A percentile compares a stretch with the other conserved stretches of the same genome.
Conservation (phyloP, 768 basidiomycete species). For the Calocera viscosa region DNA sequence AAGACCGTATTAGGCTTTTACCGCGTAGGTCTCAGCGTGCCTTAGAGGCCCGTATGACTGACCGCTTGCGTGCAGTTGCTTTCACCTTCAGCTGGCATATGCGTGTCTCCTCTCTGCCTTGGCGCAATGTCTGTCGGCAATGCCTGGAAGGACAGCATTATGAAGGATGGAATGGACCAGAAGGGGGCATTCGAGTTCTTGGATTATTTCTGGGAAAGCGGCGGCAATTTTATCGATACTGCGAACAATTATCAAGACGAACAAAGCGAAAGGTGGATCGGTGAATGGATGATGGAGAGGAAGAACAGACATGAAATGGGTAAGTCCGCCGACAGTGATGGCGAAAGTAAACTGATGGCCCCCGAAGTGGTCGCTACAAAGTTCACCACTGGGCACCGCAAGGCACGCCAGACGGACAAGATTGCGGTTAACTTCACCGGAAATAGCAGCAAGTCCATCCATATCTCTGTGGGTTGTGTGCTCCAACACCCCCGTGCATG, state of each 20-base stretch:
- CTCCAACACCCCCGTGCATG: neutral
- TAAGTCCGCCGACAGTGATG: conserved; percentile 23
- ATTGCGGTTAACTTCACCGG: conserved; percentile 24
- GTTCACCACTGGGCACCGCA: neutral
- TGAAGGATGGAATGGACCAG: conserved; percentile 29
- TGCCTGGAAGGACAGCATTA: conserved; percentile 15
- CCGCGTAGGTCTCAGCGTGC: neutral
- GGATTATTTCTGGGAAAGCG: conserved; percentile 24
- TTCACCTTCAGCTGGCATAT: conserved; percentile 18
- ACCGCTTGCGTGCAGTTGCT: conserved; percentile 12
- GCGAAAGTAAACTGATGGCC: neutral
- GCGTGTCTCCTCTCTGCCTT: conserved; percentile 24
- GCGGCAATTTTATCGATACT: conserved; percentile 36
- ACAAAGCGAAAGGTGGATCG: conserved; percentile 35
- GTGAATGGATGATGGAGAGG: conserved; percentile 36
- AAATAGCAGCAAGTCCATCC: conserved; percentile 25
- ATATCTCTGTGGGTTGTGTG: conserved; percentile 17
- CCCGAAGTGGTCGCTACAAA: neutral
- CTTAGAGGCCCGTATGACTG: neutral
- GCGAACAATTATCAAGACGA: conserved; percentile 35
- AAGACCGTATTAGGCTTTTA: neutral
- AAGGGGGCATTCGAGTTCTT: conserved; percentile 32
- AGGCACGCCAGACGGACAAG: conserved; percentile 9
- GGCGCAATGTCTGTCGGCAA: conserved; percentile 24
- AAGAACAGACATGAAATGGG: conserved; percentile 35